Evolutionary conservation across 2,329 filamentous ascomycete species (phyloP).

Genomic region (Dothistroma pini): DNA sequence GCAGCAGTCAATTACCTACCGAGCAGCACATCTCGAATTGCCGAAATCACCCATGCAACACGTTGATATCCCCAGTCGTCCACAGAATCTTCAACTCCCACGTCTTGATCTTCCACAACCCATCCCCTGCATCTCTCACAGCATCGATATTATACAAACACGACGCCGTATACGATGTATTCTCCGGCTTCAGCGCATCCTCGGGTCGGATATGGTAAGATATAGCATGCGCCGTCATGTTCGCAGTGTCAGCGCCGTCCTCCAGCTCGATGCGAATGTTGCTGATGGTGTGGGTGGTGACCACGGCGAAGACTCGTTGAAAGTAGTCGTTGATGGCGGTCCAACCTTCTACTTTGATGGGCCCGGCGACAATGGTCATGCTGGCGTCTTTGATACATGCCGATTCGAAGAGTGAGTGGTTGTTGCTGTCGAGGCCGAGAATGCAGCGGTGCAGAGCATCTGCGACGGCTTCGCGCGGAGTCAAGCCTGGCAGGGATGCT

Average conservation of each 20-base stretch:
- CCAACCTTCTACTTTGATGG: background rate
- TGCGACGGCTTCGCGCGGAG: background rate
- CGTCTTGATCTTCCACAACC: background rate
- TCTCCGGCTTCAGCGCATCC: background rate
- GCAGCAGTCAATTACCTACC: no score
- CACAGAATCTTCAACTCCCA: background rate
- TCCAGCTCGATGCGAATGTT: background rate
- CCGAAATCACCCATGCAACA: background rate
- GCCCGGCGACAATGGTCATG: background rate
- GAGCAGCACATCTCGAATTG: no score
- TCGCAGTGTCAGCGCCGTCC: background rate
- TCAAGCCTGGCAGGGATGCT: background rate
- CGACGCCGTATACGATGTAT: background rate
- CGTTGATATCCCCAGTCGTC: background rate
- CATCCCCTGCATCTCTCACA: background rate
- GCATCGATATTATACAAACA: background rate
- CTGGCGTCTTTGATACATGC: background rate
- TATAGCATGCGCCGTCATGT: background rate
- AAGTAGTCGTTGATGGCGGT: background rate
- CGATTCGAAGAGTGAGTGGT: background rate
- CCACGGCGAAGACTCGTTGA: background rate
- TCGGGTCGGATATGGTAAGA: background rate
- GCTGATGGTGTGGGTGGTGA: background rate
- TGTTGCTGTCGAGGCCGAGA: background rate
- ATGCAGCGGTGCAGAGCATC: background rate